phyloP scores from a whole-genome alignment of 2,329 filamentous ascomycete species.

The Thielaviopsis ethacetica region DNA sequence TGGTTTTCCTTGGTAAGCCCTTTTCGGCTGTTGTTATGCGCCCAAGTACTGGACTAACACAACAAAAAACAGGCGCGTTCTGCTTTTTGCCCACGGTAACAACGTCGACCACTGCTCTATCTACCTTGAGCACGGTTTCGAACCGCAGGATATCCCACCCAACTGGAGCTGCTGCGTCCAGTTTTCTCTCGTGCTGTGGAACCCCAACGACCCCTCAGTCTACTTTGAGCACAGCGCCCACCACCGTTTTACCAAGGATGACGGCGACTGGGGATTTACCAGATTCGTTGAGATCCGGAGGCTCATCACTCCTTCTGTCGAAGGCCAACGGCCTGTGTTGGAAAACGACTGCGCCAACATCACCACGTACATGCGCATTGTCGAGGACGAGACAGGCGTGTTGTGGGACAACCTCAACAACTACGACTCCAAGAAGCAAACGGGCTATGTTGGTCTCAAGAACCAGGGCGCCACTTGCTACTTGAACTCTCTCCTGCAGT shows the following conservation, averaged over 20 bases:
- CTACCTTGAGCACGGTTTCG: constrained; percentile 90
- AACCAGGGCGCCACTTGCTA: constrained; percentile 94
- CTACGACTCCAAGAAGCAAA: constrained; percentile 99
- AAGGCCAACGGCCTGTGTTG: constrained; percentile 49
- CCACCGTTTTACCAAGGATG: constrained; percentile 89
- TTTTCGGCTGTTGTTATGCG: neutral
- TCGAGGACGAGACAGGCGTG: constrained; percentile 77
- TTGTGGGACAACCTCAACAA: constrained; percentile 84
- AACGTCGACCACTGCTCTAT: constrained; percentile 87
- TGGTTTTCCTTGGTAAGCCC: constrained; percentile 64
- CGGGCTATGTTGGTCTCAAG: constrained; percentile 87
- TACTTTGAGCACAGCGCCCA: constrained; percentile 71
- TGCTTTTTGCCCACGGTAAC: constrained; percentile 92
- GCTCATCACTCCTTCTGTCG: constrained; percentile 71
- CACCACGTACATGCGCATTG: constrained; percentile 65
- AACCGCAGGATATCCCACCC: constrained; percentile 57
- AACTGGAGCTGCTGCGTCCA: constrained; percentile 96
- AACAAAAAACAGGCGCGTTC: constrained; percentile 50
- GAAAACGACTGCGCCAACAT: constrained; percentile 65
- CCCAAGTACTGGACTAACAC: constrained; percentile 12
- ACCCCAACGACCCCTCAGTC: constrained; percentile 78
- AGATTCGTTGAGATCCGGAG: constrained; percentile 76
- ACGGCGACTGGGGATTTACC: constrained; percentile 98
- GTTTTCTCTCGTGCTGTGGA: constrained; percentile 88
- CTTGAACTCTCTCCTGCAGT: constrained; percentile 70